A percentile compares a stretch with the other conserved stretches of the same genome.
Conservation (phyloP, 805 yeast species). For the Dipodascus albidus region DNA sequence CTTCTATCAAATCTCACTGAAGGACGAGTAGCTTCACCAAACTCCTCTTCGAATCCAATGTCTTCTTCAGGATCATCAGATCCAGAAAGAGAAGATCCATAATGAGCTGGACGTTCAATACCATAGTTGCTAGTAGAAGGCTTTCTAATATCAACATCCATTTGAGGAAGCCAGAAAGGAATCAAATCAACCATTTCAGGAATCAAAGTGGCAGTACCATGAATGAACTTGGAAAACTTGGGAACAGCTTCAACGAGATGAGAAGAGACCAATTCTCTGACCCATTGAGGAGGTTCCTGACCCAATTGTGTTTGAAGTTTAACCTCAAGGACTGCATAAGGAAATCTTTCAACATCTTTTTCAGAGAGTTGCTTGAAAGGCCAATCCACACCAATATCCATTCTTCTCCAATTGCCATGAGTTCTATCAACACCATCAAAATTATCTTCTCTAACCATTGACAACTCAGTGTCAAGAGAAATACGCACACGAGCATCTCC, state of each 20-base stretch:
- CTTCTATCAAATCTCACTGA: conserved; percentile 13
- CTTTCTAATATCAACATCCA: conserved; percentile 90
- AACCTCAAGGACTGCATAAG: conserved; percentile 95
- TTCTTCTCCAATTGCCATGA: conserved; percentile 91
- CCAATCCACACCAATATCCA: conserved; percentile 95
- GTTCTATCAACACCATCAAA: conserved; percentile 91
- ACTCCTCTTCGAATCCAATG: conserved; percentile 21
- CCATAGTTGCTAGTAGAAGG: conserved; percentile 60
- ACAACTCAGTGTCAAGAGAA: conserved; percentile 89
- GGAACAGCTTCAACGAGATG: conserved; percentile 98
- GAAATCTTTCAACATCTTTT: conserved; percentile 82
- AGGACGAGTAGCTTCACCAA: conserved; percentile 10
- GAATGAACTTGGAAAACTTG: conserved; percentile 92
- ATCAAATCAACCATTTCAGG: conserved; percentile 74
- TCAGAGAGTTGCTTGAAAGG: conserved; percentile 84
- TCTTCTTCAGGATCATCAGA: conserved; percentile 27
- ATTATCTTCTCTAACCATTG: conserved; percentile 97
- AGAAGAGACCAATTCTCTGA: conserved; percentile 77
- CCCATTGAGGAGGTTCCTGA: conserved; percentile 99
- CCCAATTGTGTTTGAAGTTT: conserved; percentile 96
- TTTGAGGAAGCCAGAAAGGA: conserved; percentile 97
- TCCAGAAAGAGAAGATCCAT: conserved; percentile 15
- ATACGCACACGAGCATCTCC: conserved; percentile 99
- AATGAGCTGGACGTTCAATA: conserved; percentile 38
- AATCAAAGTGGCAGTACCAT: conserved; percentile 86